Base-by-base conservation (phyloP, 208 protist species). In the Trichomonas vaginalis region DNA sequence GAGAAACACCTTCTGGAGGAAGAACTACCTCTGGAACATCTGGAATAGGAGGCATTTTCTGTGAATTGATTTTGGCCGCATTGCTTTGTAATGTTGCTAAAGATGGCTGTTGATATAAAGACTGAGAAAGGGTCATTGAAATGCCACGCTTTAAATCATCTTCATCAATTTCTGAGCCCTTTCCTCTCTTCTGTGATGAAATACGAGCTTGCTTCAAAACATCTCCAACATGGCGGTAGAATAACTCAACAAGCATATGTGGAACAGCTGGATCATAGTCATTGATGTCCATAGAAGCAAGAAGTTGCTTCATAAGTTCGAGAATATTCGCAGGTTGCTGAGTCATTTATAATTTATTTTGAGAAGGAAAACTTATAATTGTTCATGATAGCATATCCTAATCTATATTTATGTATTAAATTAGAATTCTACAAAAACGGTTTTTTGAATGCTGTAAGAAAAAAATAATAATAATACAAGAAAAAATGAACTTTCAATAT, bases 181-280 rank as follows among this genome's bases (percentile, higher is more conserved):
- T 40, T 6, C 39, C 39, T 45, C 40, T 46, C 32, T 88, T 45
- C 14, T 92, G 40, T 6, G 40, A 48, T 6, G 86, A 48, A 15
- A 32, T 42, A n/a, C 45, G 40, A 17, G 86, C 86, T 92, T 92
- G 40, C 15, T 51, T 92, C 8, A 92, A 39, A 51, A 92, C 86
- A 35, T 92, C 86, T 21, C 40, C 27, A 21, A 92, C 86, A 45
- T 92, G 86, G 0, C 86, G 6, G n/a, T 92, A 92, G 27, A 92
- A 92, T 10, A 92, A 42, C n/a, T 92, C 86, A n/a, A 92, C 86
- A 47, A 92, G 86, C 86, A 92, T 92, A 39, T 92, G 86, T 48
- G 86, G 86, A 9, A 92, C 86, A 51, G 86, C 86, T 56, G 86
- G 86, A 10, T 92, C 86, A 39, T 92, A 92, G 37, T 92, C 86